Percentiles rank a stretch among this genome's conserved stretches.
These are phyloP conservation scores for Xylaria curta DNA, from an alignment of 495 filamentous ascomycete genomes.

Conservation along the genomic window DNA sequence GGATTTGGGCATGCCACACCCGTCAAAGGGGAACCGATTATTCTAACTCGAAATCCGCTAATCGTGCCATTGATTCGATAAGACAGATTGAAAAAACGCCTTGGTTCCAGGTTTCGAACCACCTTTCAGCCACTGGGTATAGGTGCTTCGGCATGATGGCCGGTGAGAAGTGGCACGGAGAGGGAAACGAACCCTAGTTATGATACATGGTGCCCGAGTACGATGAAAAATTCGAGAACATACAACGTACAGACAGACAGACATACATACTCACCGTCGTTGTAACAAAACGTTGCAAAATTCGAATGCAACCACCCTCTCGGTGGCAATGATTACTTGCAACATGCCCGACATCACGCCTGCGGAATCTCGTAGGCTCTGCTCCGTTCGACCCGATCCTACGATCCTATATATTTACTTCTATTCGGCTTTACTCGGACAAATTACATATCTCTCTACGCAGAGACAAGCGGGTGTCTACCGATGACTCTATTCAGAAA, in stretches of 20 bases:
- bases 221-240: background rate
- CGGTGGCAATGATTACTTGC: background rate
- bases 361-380: too few relatives aligned
- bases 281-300: too few relatives aligned
- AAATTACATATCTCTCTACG: background rate
- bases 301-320: background rate
- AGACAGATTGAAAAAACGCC: too few relatives aligned
- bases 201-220: background rate
- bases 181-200: too few relatives aligned
- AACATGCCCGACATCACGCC: background rate
- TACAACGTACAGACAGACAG: background rate
- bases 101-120: constrained; percentile 3
- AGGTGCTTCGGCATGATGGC: background rate
- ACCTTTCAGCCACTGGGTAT: background rate
- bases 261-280: too few relatives aligned
- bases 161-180: background rate
- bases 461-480: background rate
- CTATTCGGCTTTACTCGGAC: background rate
- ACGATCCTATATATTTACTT: background rate
- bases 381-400: background rate
- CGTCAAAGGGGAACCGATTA: background rate
- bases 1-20: too few relatives aligned
- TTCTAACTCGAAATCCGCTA: too few relatives aligned
- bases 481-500: background rate
- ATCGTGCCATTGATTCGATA: background rate